phyloP scores from a whole-genome alignment of 208 protist genomes.

The Trypanosomatidae sp. region DNA sequence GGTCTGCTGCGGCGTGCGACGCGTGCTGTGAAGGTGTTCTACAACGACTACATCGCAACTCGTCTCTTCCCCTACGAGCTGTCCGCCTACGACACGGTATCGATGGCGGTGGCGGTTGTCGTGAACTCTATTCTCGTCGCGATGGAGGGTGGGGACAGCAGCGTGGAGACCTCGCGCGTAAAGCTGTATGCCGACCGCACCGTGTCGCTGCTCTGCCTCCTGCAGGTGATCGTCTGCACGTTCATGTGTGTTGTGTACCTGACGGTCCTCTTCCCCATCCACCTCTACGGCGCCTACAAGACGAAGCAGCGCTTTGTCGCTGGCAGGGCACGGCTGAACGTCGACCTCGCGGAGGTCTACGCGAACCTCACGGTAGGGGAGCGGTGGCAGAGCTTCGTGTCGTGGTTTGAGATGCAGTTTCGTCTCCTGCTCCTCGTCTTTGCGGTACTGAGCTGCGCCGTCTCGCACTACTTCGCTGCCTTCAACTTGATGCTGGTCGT shows the following conservation, averaged over 20 bases:
- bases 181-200: conserved; percentile 5
- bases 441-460: conserved; percentile 50
- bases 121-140: conserved; percentile 60
- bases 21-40: conserved; percentile 23
- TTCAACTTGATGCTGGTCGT: conserved; percentile 75
- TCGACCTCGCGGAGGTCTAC: conserved; percentile 55
- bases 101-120: conserved; percentile 52
- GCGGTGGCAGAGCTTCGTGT: conserved; percentile 34
- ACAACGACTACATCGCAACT: conserved; percentile 62
- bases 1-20: conserved; percentile 1
- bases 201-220: conserved; percentile 38
- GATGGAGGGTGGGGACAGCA: conserved; percentile 30
- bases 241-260: conserved; percentile 51
- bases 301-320: conserved; percentile 48
- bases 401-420: conserved; percentile 55
- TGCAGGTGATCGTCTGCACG: conserved; percentile 51
- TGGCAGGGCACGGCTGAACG: conserved; percentile 42
- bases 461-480: conserved; percentile 75
- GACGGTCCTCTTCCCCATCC: conserved; percentile 55
- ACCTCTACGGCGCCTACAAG: conserved; percentile 60
- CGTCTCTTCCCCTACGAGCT: conserved; percentile 48
- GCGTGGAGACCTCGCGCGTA: conserved; percentile 12
- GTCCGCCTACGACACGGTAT: conserved; percentile 55
- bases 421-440: conserved; percentile 56
- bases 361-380: conserved; percentile 42